phyloP scores from a whole-genome alignment of 352 stramenopile species.

The Plasmopara muralis region DNA sequence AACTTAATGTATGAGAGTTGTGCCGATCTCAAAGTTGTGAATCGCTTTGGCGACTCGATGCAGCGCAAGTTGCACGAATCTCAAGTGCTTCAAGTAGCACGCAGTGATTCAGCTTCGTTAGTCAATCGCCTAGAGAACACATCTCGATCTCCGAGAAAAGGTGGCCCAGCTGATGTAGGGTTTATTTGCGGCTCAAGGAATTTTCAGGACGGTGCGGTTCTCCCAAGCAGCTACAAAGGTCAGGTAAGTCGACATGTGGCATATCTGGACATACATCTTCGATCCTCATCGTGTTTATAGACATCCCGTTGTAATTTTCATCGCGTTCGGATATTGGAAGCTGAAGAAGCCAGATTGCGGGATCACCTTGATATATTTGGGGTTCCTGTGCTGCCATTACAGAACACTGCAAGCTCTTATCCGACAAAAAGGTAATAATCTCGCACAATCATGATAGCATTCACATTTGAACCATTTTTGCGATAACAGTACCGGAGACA shows the following conservation, averaged over 20 bases:
- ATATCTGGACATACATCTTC: neutral
- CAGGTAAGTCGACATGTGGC: constrained; percentile 17
- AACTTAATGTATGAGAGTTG: constrained; percentile 58
- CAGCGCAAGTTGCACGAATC: constrained; percentile 51
- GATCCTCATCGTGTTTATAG: constrained; percentile 10
- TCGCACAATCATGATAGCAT: neutral
- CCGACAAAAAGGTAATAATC: neutral
- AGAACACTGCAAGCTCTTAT: constrained; percentile 10
- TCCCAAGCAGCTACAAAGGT: constrained; percentile 59
- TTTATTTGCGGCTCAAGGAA: constrained; percentile 53
- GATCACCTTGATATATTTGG: constrained; percentile 61
- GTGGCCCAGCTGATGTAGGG: constrained; percentile 27
- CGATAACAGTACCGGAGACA: constrained; percentile 25
- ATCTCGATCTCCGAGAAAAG: constrained; percentile 21
- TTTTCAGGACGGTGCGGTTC: constrained; percentile 52
- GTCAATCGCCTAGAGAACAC: constrained; percentile 12
- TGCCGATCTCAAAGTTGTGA: constrained; percentile 40
- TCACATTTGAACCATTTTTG: neutral
- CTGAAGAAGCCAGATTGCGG: constrained; percentile 42
- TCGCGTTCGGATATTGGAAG: constrained; percentile 48
- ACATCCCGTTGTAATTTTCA: constrained; percentile 37
- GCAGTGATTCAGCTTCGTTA: constrained; percentile 14
- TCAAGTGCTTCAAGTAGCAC: constrained; percentile 34
- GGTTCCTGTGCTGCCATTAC: constrained; percentile 39
- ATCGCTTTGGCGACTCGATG: constrained; percentile 55